Evolutionary conservation across 352 stramenopile genomes (phyloP).

Genomic region (Pythium brachiatum): DNA sequence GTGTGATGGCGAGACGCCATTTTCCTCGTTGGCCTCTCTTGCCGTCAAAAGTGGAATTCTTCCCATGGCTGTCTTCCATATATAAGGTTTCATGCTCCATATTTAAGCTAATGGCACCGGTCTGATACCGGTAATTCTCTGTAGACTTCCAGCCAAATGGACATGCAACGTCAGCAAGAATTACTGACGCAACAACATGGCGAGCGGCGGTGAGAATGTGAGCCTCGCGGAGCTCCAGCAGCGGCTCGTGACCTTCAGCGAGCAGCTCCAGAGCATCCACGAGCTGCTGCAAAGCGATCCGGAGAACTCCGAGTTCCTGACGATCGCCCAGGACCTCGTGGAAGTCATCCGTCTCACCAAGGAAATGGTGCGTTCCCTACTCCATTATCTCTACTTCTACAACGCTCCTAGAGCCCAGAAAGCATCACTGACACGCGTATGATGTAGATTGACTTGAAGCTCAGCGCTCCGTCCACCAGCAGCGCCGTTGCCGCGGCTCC

Average conservation of each 20-base stretch:
- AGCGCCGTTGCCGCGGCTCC: neutral
- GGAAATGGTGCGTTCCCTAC: slow-evolving; percentile 50
- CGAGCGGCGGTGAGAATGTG: slow-evolving; percentile 27
- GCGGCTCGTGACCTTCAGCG: slow-evolving; percentile 72
- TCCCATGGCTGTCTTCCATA: neutral
- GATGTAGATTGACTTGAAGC: slow-evolving; percentile 1
- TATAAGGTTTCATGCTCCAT: neutral
- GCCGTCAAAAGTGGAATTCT: no score
- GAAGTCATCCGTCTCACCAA: slow-evolving; percentile 86
- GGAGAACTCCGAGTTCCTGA: slow-evolving; percentile 68
- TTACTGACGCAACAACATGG: neutral
- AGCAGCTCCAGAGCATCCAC: slow-evolving; percentile 82
- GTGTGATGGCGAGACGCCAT: neutral
- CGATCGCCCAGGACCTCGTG: slow-evolving; percentile 75
- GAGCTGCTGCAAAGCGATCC: slow-evolving; percentile 70
- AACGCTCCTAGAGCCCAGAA: neutral
- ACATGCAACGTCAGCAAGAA: slow-evolving; percentile 1
- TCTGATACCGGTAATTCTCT: neutral
- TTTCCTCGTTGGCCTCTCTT: neutral
- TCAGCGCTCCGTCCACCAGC: neutral
- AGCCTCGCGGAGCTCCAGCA: slow-evolving; percentile 71
- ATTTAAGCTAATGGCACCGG: neutral
- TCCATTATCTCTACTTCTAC: neutral
- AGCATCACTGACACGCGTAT: neutral
- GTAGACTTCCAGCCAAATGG: neutral